Base-by-base conservation (phyloP, 202 grass and related monocot species). In the Brachypodium distachyon region DNA sequence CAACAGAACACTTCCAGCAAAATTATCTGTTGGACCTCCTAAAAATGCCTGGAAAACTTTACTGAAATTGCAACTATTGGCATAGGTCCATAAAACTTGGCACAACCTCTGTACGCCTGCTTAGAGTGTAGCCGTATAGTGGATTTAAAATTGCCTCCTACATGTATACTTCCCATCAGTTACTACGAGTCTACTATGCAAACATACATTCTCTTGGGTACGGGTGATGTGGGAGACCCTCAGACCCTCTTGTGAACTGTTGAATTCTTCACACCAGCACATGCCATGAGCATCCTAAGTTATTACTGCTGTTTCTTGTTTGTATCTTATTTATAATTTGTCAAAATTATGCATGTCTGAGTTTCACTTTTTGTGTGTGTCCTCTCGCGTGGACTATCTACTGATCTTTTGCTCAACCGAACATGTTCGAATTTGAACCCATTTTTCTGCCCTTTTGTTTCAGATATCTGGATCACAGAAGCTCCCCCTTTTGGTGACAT, bases 401-500 rank as follows among this genome's bases (percentile, higher is more conserved):
- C 48, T 46, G 22, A 9, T n/a, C 38, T 47, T 75, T 31, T 61
- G 0, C 27, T 69, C 17, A 37, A 14, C 48, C 23, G 29, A 64
- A 36, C 26, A 19, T 47, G 10, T 32, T 34, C 39, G 39, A 58
- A 32, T 51, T n/a, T 75, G 26, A 54, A 57, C 13, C 48, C 11
- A 71, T 34, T 51, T 46, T 41, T 58, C 7, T 58, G 14, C 52
- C 62, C 10, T 29, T 34, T 80, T 58, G 18, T 84, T 56, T 76
- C 86, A 84, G 81, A 63, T 84, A 7, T 56, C 61, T 75, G 38
- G 31, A 80, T 39, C 8, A 26, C 3, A n/a, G 27, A 64, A 70
- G 40, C 23, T 47, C 38, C 22, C 0, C 44, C 19, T 47, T 52
- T 67, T 70, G 43, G 12, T 68, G 62, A 33, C 22, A 36, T 54